Conservation (phyloP, 2,329 filamentous ascomycete species). For the Phaeosphaeriaceae sp. region DNA sequence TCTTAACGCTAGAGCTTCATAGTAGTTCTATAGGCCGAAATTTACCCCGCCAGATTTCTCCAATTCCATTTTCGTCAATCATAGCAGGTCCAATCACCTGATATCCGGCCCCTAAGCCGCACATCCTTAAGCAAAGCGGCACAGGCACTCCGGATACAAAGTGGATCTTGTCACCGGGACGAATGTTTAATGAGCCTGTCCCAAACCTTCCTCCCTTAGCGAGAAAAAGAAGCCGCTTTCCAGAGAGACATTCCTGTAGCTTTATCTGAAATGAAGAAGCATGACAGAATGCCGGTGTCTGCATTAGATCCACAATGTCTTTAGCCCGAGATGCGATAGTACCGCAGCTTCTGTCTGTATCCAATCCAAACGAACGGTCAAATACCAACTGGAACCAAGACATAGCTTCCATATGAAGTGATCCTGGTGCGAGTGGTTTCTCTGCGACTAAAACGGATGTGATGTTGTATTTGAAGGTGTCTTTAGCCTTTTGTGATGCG, state of each 20-base stretch:
- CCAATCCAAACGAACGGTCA: too few relatives aligned
- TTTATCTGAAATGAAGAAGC: background rate
- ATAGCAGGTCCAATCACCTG: background rate
- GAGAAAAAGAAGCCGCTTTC: background rate
- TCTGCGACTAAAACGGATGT: too few relatives aligned
- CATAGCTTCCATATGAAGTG: too few relatives aligned
- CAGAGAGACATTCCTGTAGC: background rate
- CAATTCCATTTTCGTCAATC: background rate
- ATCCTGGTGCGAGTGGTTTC: too few relatives aligned
- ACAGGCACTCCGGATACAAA: background rate
- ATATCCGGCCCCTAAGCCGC: background rate
- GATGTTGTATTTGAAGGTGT: too few relatives aligned
- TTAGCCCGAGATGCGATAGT: too few relatives aligned
- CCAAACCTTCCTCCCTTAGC: background rate
- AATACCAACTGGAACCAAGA: too few relatives aligned
- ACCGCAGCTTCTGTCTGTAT: too few relatives aligned
- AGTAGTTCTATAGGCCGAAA: too few relatives aligned
- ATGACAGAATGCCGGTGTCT: background rate
- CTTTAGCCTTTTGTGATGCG: too few relatives aligned
- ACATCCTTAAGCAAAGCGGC: background rate
- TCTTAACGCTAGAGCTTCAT: too few relatives aligned
- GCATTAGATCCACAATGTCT: too few relatives aligned
- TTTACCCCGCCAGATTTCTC: background rate
- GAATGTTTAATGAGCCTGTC: background rate
- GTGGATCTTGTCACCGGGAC: background rate